Conservation (phyloP, 495 filamentous ascomycete genomes). For the Xylaria grammica region DNA sequence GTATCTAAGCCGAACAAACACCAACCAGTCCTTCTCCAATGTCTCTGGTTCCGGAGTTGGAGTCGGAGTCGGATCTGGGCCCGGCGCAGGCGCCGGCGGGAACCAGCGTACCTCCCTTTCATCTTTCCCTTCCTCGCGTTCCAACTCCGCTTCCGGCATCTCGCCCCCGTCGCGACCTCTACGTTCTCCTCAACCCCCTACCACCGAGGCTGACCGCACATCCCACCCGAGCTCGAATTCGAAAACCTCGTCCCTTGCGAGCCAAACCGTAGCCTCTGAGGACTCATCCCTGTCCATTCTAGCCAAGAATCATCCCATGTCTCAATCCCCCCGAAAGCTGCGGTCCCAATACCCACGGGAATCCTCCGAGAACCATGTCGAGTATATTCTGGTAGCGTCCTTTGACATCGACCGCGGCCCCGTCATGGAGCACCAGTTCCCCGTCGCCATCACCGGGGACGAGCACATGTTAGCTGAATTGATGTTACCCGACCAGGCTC, state of each 20-base stretch:
- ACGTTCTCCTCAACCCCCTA: conserved; percentile 59
- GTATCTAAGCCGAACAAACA: conserved; percentile 36
- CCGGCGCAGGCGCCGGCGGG: conserved; percentile 10
- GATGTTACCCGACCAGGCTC: conserved; percentile 97
- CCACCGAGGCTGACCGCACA: conserved; percentile 51
- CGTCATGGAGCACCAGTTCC: conserved; percentile 98
- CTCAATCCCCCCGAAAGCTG: conserved; percentile 55
- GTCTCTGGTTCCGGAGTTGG: conserved; percentile 13
- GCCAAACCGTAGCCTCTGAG: conserved; percentile 49
- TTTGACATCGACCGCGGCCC: conserved; percentile 97
- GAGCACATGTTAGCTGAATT: conserved; percentile 97
- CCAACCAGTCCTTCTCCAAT: conserved; percentile 38
- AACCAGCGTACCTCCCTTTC: conserved; percentile 54
- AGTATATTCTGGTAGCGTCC: conserved; percentile 97
- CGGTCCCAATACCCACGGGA: conserved; percentile 88
- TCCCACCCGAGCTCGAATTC: conserved; percentile 62
- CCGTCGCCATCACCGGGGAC: conserved; percentile 92
- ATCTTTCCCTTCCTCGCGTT: conserved; percentile 63
- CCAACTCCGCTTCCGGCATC: conserved; percentile 53
- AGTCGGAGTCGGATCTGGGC: neutral
- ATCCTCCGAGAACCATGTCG: conserved; percentile 86
- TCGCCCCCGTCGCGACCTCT: conserved; percentile 53
- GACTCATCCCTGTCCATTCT: conserved; percentile 58
- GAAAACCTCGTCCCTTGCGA: conserved; percentile 56
- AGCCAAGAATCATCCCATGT: conserved; percentile 48